These are phyloP conservation scores for Orbilia brochopaga DNA, from an alignment of 2,329 filamentous ascomycete genomes.

Conservation along the genomic window DNA sequence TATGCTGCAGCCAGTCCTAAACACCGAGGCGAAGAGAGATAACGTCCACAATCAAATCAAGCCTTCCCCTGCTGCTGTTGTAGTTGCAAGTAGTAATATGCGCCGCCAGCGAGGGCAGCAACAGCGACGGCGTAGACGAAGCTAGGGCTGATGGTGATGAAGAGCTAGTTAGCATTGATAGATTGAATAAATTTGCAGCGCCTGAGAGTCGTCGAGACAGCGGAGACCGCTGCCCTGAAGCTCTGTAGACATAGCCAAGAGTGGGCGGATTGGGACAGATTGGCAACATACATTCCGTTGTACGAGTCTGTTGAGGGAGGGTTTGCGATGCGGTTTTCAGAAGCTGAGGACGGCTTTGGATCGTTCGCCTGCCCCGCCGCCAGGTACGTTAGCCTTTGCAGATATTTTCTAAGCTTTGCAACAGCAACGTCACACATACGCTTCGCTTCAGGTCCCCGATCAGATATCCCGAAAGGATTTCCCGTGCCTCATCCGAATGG, in stretches of 20 bases:
- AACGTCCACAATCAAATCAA: slow-evolving; percentile 6
- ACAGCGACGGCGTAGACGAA: slow-evolving; percentile 38
- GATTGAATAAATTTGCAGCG: background rate
- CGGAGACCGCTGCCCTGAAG: no score
- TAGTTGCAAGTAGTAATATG: slow-evolving; percentile 44
- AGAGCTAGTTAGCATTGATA: slow-evolving; percentile 12
- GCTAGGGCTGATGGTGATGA: slow-evolving; percentile 20
- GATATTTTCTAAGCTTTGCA: background rate
- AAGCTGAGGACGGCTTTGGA: slow-evolving; percentile 20
- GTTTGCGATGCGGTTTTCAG: background rate
- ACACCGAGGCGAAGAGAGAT: background rate
- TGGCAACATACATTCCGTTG: no score
- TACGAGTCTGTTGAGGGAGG: background rate
- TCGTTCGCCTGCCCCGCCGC: slow-evolving; percentile 21
- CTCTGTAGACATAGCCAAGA: no score
- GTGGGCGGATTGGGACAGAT: no score
- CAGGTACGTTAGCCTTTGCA: background rate
- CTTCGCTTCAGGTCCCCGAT: slow-evolving; percentile 79
- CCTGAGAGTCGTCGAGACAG: no score
- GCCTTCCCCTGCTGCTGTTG: slow-evolving; percentile 39
- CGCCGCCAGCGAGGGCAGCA: slow-evolving; percentile 31
- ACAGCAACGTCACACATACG: slow-evolving; percentile 63
- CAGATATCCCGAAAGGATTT: slow-evolving; percentile 80
- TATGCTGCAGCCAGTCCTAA: background rate
- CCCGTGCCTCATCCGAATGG: slow-evolving; percentile 96